Base-by-base conservation (phyloP, 2,329 filamentous ascomycete genomes). In the Sporothrix phasma region DNA sequence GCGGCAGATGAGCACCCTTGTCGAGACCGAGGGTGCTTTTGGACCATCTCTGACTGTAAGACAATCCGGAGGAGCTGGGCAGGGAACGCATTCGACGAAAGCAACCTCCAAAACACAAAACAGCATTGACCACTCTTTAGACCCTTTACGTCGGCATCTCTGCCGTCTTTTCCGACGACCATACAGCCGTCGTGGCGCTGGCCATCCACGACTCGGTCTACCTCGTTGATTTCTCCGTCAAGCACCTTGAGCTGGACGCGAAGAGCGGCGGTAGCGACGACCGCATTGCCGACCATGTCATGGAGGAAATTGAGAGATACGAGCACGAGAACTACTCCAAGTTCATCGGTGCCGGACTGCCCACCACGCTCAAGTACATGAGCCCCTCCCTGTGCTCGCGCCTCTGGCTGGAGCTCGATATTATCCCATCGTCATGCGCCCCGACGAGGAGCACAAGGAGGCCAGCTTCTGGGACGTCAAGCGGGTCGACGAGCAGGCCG, bases 401-500 rank as follows among this genome's bases (percentile, higher is more conserved):
- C 39, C 79, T 94, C 3, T 94, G 90, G 90, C 76, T 84, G 2
- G 86, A 91, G 66, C 77, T 92, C 41, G 90, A 94, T 71, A 84
- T 92, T 64, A 83, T 93, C 2, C 88, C 1, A 79, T 93, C 46
- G 81, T 88, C 3, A 79, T 91, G 67, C 77, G 75, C 10, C 78
- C 79, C 5, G 78, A 80, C 62, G 74, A 79, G 13, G 75, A 78
- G 47, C 71, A 74, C 67, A 76, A 77, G 69, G 74, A 73, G 56
- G 75, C 64, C 69, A 75, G 69, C 47, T 78, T 80, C 67, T 83
- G 81, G 79, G 77, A 80, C 53, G 73, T 76, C 39, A 84, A 85
- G 71, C 76, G 80, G n/a, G 80, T 92, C 4, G 90, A 92, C 69
- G 90, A 94, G 72, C 86, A 92, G 73, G 89, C 90, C 1, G 90